These are phyloP conservation scores for Casuarina glauca DNA, from an alignment of 306 rosid genomes.

Conservation along the genomic window DNA sequence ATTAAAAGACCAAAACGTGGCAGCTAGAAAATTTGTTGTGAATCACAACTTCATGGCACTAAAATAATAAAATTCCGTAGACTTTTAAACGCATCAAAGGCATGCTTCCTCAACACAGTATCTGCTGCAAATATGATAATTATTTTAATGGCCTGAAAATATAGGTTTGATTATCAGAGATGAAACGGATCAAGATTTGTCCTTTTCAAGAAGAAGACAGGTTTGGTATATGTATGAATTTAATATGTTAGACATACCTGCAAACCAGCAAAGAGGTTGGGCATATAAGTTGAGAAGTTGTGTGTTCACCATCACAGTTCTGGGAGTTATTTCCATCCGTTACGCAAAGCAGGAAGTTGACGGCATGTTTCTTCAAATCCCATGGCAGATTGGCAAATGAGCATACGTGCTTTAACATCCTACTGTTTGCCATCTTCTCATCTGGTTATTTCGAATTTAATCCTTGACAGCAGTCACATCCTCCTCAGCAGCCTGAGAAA, in stretches of 20 bases:
- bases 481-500: constrained; percentile 54
- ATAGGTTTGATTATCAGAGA: constrained; percentile 23
- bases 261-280: constrained; percentile 62
- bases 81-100: constrained; percentile 65
- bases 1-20: constrained; percentile 17
- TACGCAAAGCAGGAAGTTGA: constrained; percentile 71
- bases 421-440: constrained; percentile 83
- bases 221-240: constrained; percentile 8
- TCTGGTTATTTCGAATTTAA: constrained; percentile 55
- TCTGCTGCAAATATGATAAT: constrained; percentile 66
- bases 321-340: constrained; percentile 38
- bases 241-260: constrained; percentile 54
- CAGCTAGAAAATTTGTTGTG: background rate
- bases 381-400: constrained; percentile 62
- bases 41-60: constrained; percentile 3
- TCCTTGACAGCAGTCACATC: constrained; percentile 50
- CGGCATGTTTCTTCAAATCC: constrained; percentile 68
- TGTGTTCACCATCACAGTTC: constrained; percentile 32
- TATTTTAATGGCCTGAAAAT: constrained; percentile 74
- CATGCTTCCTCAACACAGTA: constrained; percentile 52
- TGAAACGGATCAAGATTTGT: constrained; percentile 11
- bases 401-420: constrained; percentile 67
- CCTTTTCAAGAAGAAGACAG: constrained; percentile 6
- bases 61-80: constrained; percentile 40
- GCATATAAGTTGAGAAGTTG: constrained; percentile 54